These are phyloP conservation scores for Irineochytrium annulatum DNA, from an alignment of 192 early-diverging fungal genomes.

Conservation along the genomic window DNA sequence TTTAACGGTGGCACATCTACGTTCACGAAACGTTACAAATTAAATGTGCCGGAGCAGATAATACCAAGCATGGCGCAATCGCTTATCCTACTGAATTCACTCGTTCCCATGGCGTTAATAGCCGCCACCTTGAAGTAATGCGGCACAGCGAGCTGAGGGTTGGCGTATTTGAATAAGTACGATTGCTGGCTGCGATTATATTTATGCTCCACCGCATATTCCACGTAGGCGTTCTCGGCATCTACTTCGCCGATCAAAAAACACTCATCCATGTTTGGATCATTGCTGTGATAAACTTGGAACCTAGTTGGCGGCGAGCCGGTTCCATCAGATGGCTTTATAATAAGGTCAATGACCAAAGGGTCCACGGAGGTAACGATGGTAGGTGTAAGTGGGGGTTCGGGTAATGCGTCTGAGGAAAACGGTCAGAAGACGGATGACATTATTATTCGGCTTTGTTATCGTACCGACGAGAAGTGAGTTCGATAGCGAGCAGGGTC, in stretches of 20 bases:
- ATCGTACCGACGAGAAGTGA: constrained; percentile 32
- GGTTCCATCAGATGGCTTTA: not conserved
- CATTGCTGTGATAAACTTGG: constrained; percentile 36
- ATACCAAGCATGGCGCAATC: constrained; percentile 25
- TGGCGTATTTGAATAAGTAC: constrained; percentile 10
- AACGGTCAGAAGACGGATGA: constrained; percentile 2
- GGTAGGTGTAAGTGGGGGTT: constrained; percentile 10
- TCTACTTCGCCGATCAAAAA: constrained; percentile 27
- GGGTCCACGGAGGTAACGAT: constrained; percentile 11
- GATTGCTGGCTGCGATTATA: not conserved
- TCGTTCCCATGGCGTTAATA: constrained; percentile 33
- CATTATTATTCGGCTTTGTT: not conserved
- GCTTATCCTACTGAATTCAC: constrained; percentile 20
- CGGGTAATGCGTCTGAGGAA: constrained; percentile 22
- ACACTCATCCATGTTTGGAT: constrained; percentile 19
- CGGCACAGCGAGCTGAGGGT: constrained; percentile 21
- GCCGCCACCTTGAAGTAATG: constrained; percentile 43
- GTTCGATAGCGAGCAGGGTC: constrained; percentile 11
- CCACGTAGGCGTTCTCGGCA: constrained; percentile 1
- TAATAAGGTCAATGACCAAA: constrained; percentile 17
- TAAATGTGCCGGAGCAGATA: not conserved
- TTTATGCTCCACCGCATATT: not conserved
- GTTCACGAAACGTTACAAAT: not conserved
- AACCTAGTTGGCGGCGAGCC: constrained; percentile 20
- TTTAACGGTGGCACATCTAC: constrained; percentile 23